These are phyloP conservation scores for Tolypocladium nubicola DNA, from an alignment of 2,329 filamentous ascomycete genomes.

Conservation along the genomic window DNA sequence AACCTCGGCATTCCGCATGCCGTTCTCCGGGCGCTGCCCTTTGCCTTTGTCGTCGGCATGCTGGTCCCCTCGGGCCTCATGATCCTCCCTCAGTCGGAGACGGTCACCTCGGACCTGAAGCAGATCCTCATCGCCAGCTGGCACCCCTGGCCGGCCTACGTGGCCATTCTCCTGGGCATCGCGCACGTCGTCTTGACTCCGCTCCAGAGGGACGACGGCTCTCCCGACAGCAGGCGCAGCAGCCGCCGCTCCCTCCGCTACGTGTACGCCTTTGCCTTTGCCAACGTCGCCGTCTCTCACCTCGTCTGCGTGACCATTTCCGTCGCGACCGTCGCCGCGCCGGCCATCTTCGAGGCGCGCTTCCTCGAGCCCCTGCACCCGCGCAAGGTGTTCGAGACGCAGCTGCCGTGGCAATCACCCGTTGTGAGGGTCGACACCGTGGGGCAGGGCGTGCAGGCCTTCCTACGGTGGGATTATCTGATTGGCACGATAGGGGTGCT, in stretches of 20 bases:
- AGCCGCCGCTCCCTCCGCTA: background rate
- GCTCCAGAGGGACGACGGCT: background rate
- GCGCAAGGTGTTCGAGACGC: conserved; percentile 4
- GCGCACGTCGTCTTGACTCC: background rate
- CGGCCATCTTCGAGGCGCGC: conserved; percentile 3
- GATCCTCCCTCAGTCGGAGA: background rate
- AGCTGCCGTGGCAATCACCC: conserved; percentile 7
- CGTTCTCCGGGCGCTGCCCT: conserved; percentile 6
- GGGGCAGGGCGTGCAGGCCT: conserved; percentile 7
- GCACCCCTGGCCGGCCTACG: conserved; percentile 12
- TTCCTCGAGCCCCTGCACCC: conserved; percentile 7
- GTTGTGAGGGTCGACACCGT: conserved; percentile 4
- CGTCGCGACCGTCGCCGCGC: background rate
- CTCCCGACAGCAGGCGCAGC: background rate
- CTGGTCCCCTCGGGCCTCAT: background rate
- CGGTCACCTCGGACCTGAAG: conserved; percentile 8
- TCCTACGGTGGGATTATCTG: conserved; percentile 10
- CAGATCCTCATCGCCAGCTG: conserved; percentile 9
- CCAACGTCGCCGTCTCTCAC: background rate
- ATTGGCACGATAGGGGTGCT: conserved; percentile 7
- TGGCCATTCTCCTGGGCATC: conserved; percentile 4
- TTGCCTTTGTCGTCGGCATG: background rate
- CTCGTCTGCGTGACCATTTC: background rate
- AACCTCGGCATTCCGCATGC: conserved; percentile 8
- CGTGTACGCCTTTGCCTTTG: background rate